phyloP scores from a whole-genome alignment of 306 rosid species.

The Prosopis cineraria region DNA sequence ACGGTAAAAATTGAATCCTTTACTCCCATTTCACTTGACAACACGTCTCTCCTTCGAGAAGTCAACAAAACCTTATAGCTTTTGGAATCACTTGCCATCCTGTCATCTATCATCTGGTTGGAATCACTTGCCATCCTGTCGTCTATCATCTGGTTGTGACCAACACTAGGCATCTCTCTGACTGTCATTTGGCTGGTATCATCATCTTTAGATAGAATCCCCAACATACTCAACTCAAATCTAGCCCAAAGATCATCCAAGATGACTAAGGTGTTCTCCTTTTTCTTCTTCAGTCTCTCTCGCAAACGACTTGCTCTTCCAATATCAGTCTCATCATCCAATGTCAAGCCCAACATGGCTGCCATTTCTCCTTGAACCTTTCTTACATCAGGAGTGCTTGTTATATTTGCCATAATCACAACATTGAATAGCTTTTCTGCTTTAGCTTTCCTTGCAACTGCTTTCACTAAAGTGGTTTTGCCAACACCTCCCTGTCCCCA shows the following conservation, averaged over 20 bases:
- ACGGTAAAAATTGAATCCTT: background rate
- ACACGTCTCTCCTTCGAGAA: background rate
- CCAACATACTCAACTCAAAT: background rate
- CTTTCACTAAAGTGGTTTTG: constrained; percentile 34
- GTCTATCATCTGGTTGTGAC: background rate
- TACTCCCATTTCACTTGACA: background rate
- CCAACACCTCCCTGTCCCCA: constrained; percentile 36
- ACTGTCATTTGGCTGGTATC: background rate
- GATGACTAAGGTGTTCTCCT: background rate
- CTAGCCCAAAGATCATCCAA: constrained; percentile 9
- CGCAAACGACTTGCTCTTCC: background rate
- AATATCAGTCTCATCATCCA: background rate
- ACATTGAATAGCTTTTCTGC: background rate
- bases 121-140: no score
- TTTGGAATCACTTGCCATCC: background rate
- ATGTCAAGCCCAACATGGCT: background rate
- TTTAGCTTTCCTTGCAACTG: background rate
- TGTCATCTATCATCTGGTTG: no score
- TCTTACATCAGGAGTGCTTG: background rate
- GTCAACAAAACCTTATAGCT: background rate
- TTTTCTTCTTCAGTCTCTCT: background rate
- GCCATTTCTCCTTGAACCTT: constrained; percentile 27
- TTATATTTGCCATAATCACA: constrained; percentile 8
- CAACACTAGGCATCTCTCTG: background rate
- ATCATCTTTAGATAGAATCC: background rate